Conservation (phyloP, 140 eudicot genomes). For the Stevia rebaudiana region DNA sequence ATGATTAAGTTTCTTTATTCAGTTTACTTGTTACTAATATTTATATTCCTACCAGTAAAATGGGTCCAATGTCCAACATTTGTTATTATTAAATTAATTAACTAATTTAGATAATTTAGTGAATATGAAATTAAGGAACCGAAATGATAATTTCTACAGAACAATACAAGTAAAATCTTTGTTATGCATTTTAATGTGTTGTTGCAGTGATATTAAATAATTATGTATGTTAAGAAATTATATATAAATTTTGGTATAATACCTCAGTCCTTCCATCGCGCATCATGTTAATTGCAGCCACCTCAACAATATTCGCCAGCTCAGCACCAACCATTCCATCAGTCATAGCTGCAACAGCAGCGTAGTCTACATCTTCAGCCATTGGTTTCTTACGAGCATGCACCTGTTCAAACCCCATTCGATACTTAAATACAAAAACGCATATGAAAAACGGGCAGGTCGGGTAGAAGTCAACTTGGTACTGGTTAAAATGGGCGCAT, state of each 20-base stretch:
- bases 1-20: neutral
- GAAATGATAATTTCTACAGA: neutral
- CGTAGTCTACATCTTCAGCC: conserved; percentile 90
- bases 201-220: neutral
- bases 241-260: neutral
- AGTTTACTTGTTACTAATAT: neutral
- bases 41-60: neutral
- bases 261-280: conserved; percentile 96
- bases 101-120: neutral
- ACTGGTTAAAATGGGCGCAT: neutral
- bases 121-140: neutral
- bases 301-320: conserved; percentile 87
- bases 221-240: neutral
- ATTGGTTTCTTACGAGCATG: conserved; percentile 96
- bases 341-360: conserved; percentile 82
- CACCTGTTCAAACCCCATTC: conserved; percentile 38
- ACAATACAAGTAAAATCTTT: neutral
- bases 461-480: neutral
- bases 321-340: conserved; percentile 98
- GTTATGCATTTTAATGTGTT: neutral
- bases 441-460: neutral
- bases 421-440: conserved; percentile 3
- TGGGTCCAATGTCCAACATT: neutral
- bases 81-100: neutral
- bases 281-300: conserved; percentile 81